Evolutionary conservation across 495 filamentous ascomycete genomes (phyloP), one percentile per base, ranked within the genome.

Genomic region (Podospora appendiculata): DNA sequence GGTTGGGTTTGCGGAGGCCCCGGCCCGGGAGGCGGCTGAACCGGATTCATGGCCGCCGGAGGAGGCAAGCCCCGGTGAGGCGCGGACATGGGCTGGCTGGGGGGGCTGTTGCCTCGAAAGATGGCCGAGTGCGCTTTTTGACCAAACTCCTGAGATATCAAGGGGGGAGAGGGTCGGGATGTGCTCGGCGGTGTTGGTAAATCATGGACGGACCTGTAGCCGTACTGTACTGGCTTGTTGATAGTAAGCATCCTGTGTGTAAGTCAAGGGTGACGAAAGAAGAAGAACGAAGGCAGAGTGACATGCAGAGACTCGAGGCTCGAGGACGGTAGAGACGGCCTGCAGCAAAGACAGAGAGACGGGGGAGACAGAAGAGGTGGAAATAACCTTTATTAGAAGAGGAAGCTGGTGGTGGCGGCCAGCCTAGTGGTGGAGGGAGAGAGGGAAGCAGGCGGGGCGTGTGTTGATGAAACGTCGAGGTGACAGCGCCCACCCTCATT

Each of bases 1-100:
- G 63, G 56, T 45, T 64, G 42, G 0, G 59, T 49, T 14, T 64
- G 64, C 34, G 64, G 50, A 35, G 55, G 54, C 14, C 57, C 60
- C 38, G 63, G 48, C 51, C 60, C 65, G 45, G 72, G 62, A 35
- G 62, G 67, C 41, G 67, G 66, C 58, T 75, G 78, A 61, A 78
- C 63, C 61, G 87, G 66, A 61, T 82, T 80, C 82, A 89, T 83
- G 67, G 83, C 82, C 64, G 81, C 79, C 68, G 84, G 86, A 51
- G 79, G 84, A 65, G 86, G 86, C 73, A 90, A 71, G 63, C 83
- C 83, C 67, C 86, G 80, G 73, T 89, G 86, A 70, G 83, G 80
- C 64, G 78, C 83, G 59, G 83, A 79, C 85, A 88, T 88, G 67
- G 68, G 67, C 70, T 74, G 69, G 50, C 63, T 61, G 52, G 72